A percentile compares a stretch with the other conserved stretches of the same genome.
Evolutionary conservation across 805 yeast species (phyloP).

Genomic region (Cyberlindnera nakhonratchasimensis): DNA sequence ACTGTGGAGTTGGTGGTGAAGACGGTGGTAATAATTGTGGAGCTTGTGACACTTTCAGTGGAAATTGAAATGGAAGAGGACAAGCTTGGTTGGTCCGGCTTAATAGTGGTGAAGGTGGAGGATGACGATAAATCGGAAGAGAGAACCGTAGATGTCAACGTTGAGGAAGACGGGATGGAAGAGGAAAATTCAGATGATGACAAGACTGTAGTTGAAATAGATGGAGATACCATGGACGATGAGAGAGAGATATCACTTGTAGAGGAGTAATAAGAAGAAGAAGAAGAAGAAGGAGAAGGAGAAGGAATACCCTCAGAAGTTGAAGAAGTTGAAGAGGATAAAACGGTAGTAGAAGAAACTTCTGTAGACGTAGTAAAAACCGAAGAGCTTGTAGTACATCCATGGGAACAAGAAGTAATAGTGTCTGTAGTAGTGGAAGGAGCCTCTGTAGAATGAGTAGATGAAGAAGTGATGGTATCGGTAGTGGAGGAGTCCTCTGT

Average conservation of each 20-base stretch:
- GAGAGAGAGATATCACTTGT: background rate
- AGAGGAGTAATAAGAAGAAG: background rate
- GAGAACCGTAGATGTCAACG: too few relatives aligned
- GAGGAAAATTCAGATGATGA: conserved; percentile 4
- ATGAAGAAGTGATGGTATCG: too few relatives aligned
- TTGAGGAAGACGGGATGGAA: background rate
- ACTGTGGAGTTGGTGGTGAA: conserved; percentile 3
- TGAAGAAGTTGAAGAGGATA: background rate
- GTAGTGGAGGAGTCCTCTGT: too few relatives aligned
- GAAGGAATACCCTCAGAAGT: background rate
- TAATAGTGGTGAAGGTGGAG: conserved; percentile 3
- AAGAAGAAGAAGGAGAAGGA: background rate
- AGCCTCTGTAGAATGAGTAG: too few relatives aligned
- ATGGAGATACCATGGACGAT: background rate
- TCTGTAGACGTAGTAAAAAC: background rate
- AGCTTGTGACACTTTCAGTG: background rate
- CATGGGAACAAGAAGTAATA: conserved; percentile 10
- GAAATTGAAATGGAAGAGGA: background rate
- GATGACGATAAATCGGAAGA: background rate
- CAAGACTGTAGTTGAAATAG: background rate
- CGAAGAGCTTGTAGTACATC: conserved; percentile 4
- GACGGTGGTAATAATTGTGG: background rate
- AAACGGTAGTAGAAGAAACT: background rate
- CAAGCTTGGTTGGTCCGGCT: conserved; percentile 2
- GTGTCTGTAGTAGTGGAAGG: conserved; percentile 5